These are phyloP conservation scores for Oidium heveae DNA, from an alignment of 2,329 filamentous ascomycete species.

Conservation along the genomic window DNA sequence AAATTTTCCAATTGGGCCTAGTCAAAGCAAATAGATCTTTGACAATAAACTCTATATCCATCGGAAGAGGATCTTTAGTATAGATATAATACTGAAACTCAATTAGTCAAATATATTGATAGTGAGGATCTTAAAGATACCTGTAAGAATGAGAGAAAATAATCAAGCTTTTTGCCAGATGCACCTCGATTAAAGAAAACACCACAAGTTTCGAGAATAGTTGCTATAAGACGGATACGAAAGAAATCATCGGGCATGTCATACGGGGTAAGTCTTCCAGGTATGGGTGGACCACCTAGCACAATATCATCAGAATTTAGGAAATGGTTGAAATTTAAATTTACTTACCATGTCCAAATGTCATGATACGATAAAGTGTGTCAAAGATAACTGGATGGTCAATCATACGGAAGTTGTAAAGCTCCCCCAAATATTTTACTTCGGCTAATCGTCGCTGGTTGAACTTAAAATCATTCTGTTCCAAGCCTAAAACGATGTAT, in stretches of 20 bases:
- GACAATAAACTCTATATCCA: slow-evolving; percentile 93
- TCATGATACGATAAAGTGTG: slow-evolving; percentile 78
- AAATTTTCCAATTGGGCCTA: slow-evolving; percentile 79
- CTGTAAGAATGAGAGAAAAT: slow-evolving; percentile 89
- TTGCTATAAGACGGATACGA: slow-evolving; percentile 72
- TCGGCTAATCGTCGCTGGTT: slow-evolving; percentile 88
- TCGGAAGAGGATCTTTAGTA: slow-evolving; percentile 68
- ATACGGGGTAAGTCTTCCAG: slow-evolving; percentile 49
- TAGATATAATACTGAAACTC: slow-evolving; percentile 61
- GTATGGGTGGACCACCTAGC: slow-evolving; percentile 48
- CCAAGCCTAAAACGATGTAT: slow-evolving; percentile 63
- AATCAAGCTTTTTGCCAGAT: slow-evolving; percentile 91
- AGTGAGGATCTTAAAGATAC: slow-evolving; percentile 16
- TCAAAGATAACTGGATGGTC: slow-evolving; percentile 93
- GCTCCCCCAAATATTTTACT: slow-evolving; percentile 84
- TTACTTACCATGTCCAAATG: slow-evolving; percentile 47
- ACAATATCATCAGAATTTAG: slow-evolving; percentile 10
- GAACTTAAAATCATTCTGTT: slow-evolving; percentile 92
- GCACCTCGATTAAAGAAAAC: slow-evolving; percentile 87
- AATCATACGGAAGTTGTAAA: slow-evolving; percentile 94
- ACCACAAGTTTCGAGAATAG: slow-evolving; percentile 79
- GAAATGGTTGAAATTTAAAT: slow-evolving; percentile 16
- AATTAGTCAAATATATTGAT: slow-evolving; percentile 5
- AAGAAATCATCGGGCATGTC: slow-evolving; percentile 91
- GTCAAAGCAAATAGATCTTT: slow-evolving; percentile 74